Base-by-base conservation (phyloP, 495 filamentous ascomycete species). In the Thermothielavioides terrestris region DNA sequence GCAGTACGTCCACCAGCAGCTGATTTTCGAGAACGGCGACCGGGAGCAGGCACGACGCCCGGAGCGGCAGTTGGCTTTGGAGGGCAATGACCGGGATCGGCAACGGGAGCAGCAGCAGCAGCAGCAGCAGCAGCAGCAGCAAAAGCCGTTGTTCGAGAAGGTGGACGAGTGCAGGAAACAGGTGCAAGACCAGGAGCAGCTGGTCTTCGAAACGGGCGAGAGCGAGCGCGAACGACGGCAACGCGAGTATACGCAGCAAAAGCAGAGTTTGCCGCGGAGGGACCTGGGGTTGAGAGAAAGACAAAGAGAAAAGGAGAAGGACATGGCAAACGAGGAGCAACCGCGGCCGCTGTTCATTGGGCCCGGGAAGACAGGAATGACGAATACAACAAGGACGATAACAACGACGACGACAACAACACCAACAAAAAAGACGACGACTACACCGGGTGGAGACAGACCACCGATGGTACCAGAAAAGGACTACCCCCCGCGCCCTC, bases 1-100 rank as follows among this genome's bases (percentile, higher is more conserved):
- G 1, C 63, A 63, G 49, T 64, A 64, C 39, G 43, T 49, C 4
- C 54, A 48, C n/a, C 60, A 66, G 39, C 61, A 64, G 37, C 25
- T n/a, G 9, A 57, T 64, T 1, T 62, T 60, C 14, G 53, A 62
- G 39, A 42, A 23, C 2, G 42, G 50, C 25, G 60, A 60, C 28
- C 34, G 34, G n/a, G 18, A 46, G 15, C 4, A 23, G 28, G 30
- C 34, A 10, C 38, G 37, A 23, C 46, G 6, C 2, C 15, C 30
- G n/a, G 38, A 44, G 23, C 23, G 11, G 6, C 40, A 27, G 6
- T 6, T 11, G 5, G 21, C 6, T 5, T 25, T 15, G 12, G 49
- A 22, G 7, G 36, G 4, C 25, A 14, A 7, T 6, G 23, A 45
- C 23, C 25, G 21, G 17, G 20, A 39, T 32, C 43, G 22, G 6